These are phyloP conservation scores for Yamadazyma akitaensis DNA, from an alignment of 805 yeast species.

Conservation along the genomic window DNA sequence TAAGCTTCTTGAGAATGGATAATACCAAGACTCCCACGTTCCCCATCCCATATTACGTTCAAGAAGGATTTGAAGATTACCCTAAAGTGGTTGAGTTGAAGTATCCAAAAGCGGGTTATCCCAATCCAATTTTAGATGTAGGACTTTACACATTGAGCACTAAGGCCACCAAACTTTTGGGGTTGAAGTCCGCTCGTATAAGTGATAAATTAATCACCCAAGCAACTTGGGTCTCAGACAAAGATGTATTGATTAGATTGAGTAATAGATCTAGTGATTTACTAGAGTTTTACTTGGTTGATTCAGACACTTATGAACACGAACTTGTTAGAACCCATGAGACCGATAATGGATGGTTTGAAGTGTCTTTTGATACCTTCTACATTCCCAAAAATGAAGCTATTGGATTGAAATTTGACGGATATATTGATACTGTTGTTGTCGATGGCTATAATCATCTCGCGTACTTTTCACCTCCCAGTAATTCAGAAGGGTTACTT, in stretches of 20 bases:
- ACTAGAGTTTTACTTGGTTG: conserved; percentile 48
- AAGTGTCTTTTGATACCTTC: conserved; percentile 36
- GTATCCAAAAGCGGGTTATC: conserved; percentile 73
- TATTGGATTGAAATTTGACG: conserved; percentile 41
- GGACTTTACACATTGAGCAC: conserved; percentile 37
- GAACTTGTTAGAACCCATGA: conserved; percentile 41
- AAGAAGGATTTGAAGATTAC: conserved; percentile 36
- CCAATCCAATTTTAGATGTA: conserved; percentile 54
- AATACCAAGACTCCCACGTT: conserved; percentile 57
- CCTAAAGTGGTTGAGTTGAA: conserved; percentile 47
- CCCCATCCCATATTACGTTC: conserved; percentile 50
- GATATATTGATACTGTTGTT: conserved; percentile 76
- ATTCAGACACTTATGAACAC: conserved; percentile 22
- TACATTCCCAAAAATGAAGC: conserved; percentile 35
- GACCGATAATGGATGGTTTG: conserved; percentile 59
- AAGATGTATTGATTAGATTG: conserved; percentile 52
- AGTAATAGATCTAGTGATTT: conserved; percentile 60
- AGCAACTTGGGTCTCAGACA: conserved; percentile 53
- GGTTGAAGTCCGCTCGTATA: conserved; percentile 13
- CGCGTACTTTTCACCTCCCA: conserved; percentile 77
- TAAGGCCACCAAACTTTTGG: conserved; percentile 16
- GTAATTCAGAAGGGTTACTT: conserved; percentile 42
- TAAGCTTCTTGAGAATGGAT: conserved; percentile 54
- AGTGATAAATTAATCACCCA: conserved; percentile 55
- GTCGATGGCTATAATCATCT: conserved; percentile 66